Evolutionary conservation across 129 eudicot species (phyloP), one percentile per base, ranked within the genome.

Genomic region (Calendula officinalis): DNA sequence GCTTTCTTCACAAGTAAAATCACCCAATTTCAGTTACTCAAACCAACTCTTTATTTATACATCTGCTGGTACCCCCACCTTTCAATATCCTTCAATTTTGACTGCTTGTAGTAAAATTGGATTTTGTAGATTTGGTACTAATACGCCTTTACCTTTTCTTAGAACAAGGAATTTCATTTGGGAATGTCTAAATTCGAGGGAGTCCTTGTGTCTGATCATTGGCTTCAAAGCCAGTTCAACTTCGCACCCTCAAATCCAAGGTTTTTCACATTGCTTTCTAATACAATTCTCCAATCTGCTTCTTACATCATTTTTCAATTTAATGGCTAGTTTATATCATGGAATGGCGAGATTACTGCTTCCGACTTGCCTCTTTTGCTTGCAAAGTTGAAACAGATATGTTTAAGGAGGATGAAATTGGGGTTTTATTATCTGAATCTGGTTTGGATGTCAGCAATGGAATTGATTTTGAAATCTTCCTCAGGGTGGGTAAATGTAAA

Each of bases 191-290:
- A 84, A 61, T 91, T 77, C 55, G 89, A 62, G 71, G 97, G 95
- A 9, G 97, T 91, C 73, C 67, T 80, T 65, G 90, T 91, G 41
- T 91, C 97, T 68, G 97, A 91, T 82, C 95, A 83, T 58, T 77
- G 85, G 89, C 95, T 91, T 69, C 97, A 91, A 67, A 84, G 90
- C 67, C 97, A 91, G 79, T 91, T 43, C 88, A 91, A 77, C 94
- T 87, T 67, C 90, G 85, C 30, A 77, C 68, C 77, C 95, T 91
- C 65, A 87, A 84, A 75, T 70, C 82, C 73, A 82, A 80, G 74
- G 95, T 91, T 77, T 59, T 56, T 17, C 51, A 22, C 1, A 22
- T 22, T 22, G 1, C 30, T 22, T 22, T 22, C 2, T 22, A 0
- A 22, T 22, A 22, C 30, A 22, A 22, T 22, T 22, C 30, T 2